Percentiles rank a stretch among this genome's conserved stretches.
These are phyloP conservation scores for Aspergillus haitiensis DNA, from an alignment of 495 filamentous ascomycete species.

Conservation along the genomic window DNA sequence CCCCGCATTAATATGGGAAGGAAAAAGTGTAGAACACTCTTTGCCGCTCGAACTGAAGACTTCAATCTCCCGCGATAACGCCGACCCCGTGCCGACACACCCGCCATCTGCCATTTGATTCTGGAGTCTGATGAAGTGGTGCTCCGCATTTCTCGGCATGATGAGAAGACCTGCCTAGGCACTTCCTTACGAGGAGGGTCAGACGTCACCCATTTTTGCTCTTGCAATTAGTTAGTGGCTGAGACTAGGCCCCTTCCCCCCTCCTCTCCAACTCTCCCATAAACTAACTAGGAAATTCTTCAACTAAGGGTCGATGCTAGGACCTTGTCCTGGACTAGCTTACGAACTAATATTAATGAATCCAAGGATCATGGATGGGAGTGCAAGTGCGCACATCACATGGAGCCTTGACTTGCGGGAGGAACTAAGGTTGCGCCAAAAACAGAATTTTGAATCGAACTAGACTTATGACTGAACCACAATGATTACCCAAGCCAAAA, in stretches of 20 bases:
- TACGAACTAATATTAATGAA: background rate
- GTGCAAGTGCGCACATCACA: constrained; percentile 13
- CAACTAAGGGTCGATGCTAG: constrained; percentile 7
- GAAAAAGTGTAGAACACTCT: too few relatives aligned
- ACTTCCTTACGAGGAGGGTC: background rate
- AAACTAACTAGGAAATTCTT: constrained; percentile 7
- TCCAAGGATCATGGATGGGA: constrained; percentile 11
- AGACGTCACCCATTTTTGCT: background rate
- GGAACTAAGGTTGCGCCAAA: background rate
- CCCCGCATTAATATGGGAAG: too few relatives aligned
- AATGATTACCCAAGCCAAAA: background rate
- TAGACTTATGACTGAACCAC: background rate
- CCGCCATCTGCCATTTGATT: background rate
- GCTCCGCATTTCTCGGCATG: constrained; percentile 1
- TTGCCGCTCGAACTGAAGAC: too few relatives aligned
- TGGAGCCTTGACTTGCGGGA: constrained; percentile 2
- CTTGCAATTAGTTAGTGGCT: background rate
- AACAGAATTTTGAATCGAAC: background rate
- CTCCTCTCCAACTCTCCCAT: background rate
- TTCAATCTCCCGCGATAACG: too few relatives aligned
- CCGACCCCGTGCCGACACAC: background rate
- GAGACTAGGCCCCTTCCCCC: background rate
- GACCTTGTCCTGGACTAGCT: constrained; percentile 3
- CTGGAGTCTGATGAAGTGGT: background rate
- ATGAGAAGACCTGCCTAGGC: background rate